Conservation (phyloP, 495 filamentous ascomycete species). For the Aspergillus biplanus region DNA sequence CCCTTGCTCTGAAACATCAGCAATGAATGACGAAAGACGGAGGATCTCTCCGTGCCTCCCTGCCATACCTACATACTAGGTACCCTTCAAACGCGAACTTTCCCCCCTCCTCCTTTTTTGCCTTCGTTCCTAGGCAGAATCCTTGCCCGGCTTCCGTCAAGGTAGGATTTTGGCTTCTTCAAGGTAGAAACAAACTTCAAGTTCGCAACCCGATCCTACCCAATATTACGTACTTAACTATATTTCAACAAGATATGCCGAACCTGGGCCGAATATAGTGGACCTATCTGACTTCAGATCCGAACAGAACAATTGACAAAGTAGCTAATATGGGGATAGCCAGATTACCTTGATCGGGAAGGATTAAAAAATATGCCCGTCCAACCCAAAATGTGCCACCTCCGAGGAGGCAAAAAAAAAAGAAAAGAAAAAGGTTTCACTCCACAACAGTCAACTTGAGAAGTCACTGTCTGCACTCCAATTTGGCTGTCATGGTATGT, state of each 20-base stretch:
- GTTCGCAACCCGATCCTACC: neutral
- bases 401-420: no score
- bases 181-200: neutral
- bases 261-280: neutral
- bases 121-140: neutral
- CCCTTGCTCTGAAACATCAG: neutral
- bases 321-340: neutral
- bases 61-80: neutral
- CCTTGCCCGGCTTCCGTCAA: neutral
- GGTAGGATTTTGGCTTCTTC: neutral
- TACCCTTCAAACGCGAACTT: neutral
- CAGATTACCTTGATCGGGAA: constrained; percentile 1
- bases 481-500: neutral
- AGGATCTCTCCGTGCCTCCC: neutral
- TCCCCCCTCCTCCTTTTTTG: neutral
- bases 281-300: neutral
- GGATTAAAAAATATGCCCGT: neutral
- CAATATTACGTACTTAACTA: neutral
- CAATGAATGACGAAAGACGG: neutral
- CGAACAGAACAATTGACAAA: constrained; percentile 5
- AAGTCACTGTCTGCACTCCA: neutral
- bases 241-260: neutral
- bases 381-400: no score
- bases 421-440: neutral
- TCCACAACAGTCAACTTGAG: neutral